Evolutionary conservation across 2,329 filamentous ascomycete species (phyloP), one percentile per base, ranked within the genome.

Genomic region (Aspergillus pseudoviridinutans): DNA sequence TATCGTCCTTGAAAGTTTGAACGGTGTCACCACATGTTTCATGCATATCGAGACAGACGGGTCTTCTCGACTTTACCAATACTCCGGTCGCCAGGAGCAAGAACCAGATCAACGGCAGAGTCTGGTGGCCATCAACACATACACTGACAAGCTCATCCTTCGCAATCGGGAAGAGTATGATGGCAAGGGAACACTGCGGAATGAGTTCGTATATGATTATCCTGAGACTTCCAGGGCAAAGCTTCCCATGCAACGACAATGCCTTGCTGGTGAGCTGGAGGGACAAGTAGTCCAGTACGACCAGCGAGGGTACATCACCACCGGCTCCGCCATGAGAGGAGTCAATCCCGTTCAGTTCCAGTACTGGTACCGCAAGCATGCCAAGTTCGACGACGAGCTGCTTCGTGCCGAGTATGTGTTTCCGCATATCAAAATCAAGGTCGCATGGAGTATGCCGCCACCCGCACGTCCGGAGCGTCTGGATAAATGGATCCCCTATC

Each of bases 401-500:
- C 74, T 84, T 3, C 76, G 81, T 50, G 82, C 80, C 1, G 82
- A 84, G 58, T 84, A 81, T 59, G 75, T 78, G 0, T 72, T 84
- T 54, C 76, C 79, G 3, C 80, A 84, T 63, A 79, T 83, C 61
- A 82, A 75, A 44, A 80, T 78, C 61, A 82, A 79, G n/a, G 80
- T 84, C 1, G 79, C 79, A 24, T 84, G 82, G 81, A 81, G 78
- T 62, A 79, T 79, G 38, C 79, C 81, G 54, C 80, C 80, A 3
- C 73, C 76, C 42, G 75, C 76, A 17, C 78, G 79, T 61, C 76
- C 78, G 3, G 78, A 82, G 60, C 81, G 80, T 65, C 72, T 79
- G 56, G 79, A 84, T 49, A 74, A 77, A 53, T 84, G 81, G 80
- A 83, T 84, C 52, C 81, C 82, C 6, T 79, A 81, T 59, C 77